Conservation (phyloP, 805 yeast genomes). For the Ascoidea rubescens region DNA sequence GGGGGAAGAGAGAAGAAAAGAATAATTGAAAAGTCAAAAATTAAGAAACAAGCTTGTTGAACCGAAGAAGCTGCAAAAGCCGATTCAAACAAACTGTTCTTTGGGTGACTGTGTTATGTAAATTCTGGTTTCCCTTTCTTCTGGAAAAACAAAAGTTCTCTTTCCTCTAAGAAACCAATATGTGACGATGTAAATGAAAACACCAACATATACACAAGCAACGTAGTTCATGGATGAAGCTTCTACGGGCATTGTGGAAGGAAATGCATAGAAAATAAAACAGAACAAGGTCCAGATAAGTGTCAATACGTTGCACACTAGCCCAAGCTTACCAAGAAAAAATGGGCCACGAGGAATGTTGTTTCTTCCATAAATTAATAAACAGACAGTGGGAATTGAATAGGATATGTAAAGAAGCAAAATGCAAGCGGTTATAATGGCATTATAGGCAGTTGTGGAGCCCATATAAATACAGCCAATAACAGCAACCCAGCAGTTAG, state of each 20-base stretch:
- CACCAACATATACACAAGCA: conserved; percentile 38
- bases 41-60: too few species aligned
- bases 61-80: too few species aligned
- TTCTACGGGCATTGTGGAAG: conserved; percentile 46
- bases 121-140: too few species aligned
- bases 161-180: conserved; percentile 38
- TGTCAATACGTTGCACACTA: conserved; percentile 33
- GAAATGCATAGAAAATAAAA: conserved; percentile 49
- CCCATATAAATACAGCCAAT: conserved; percentile 53
- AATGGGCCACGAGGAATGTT: conserved; percentile 49
- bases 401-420: conserved; percentile 45
- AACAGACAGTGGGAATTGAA: conserved; percentile 36
- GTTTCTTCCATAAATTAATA: conserved; percentile 34
- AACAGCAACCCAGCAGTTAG: conserved; percentile 37
- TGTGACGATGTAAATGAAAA: conserved; percentile 25
- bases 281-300: conserved; percentile 47
- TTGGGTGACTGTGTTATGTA: too few species aligned
- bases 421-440: conserved; percentile 49
- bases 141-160: conserved; percentile 5
- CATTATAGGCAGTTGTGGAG: conserved; percentile 52
- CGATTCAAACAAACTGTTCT: too few species aligned
- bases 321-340: conserved; percentile 39
- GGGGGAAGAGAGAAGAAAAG: too few species aligned
- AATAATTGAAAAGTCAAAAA: too few species aligned
- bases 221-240: conserved; percentile 57